A percentile compares a stretch with the other conserved stretches of the same genome.
phyloP scores from a whole-genome alignment of 1,139 yeast species.

The Debaryomyces robertsiae region DNA sequence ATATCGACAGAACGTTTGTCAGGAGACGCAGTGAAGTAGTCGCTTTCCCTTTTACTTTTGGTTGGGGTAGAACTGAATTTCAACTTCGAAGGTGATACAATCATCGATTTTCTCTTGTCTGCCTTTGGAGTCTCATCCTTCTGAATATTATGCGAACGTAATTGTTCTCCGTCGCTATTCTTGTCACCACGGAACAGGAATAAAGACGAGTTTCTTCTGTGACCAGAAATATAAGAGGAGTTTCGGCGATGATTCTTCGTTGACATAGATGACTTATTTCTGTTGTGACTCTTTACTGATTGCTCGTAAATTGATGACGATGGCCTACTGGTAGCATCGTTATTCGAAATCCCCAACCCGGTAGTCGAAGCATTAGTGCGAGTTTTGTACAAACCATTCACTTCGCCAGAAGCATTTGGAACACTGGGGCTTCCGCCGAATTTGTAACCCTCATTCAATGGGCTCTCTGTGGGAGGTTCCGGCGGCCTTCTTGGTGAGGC shows the following conservation, averaged over 20 bases:
- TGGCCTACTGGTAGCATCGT: slow-evolving; percentile 32
- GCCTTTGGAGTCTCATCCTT: slow-evolving; percentile 17
- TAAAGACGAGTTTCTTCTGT: slow-evolving; percentile 49
- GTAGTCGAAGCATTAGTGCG: slow-evolving; percentile 29
- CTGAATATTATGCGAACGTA: slow-evolving; percentile 8
- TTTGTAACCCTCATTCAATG: slow-evolving; percentile 25
- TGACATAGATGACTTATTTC: slow-evolving; percentile 29
- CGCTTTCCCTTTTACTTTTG: slow-evolving; percentile 7
- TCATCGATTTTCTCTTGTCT: slow-evolving; percentile 12
- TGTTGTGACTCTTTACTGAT: slow-evolving; percentile 31
- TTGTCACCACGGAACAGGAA: slow-evolving; percentile 36
- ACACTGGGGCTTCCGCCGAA: slow-evolving; percentile 27
- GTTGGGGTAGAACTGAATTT: background rate
- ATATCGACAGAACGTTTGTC: slow-evolving; percentile 29
- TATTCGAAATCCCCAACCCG: slow-evolving; percentile 19
- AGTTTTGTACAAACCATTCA: slow-evolving; percentile 24
- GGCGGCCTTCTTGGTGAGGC: slow-evolving; percentile 68
- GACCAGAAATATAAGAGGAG: slow-evolving; percentile 32
- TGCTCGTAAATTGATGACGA: slow-evolving; percentile 49
- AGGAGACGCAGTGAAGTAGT: slow-evolving; percentile 11
- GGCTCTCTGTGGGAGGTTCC: slow-evolving; percentile 50
- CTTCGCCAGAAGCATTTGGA: slow-evolving; percentile 13
- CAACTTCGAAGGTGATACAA: slow-evolving; percentile 10
- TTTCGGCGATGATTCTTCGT: slow-evolving; percentile 31
- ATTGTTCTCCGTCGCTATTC: slow-evolving; percentile 7